These are phyloP conservation scores for Tetradesmus lagerheimii DNA, from an alignment of 139 green algal species.

Conservation along the genomic window DNA sequence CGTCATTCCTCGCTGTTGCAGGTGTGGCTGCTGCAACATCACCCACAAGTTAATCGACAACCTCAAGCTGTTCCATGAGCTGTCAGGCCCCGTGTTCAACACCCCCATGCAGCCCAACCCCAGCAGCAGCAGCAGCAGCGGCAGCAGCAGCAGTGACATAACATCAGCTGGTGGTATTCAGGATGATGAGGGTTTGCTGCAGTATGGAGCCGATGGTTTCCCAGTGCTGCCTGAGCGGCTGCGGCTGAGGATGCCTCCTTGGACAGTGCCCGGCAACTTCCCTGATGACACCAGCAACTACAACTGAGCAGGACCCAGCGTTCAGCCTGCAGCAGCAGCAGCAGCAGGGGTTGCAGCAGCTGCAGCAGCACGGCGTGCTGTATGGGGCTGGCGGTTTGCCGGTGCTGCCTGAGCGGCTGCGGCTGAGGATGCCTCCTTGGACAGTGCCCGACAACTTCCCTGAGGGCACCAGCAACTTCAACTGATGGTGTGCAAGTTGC, in stretches of 20 bases:
- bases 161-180: not conserved
- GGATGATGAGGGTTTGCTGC: not conserved
- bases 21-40: conserved; percentile 47
- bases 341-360: not conserved
- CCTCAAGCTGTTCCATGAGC: conserved; percentile 73
- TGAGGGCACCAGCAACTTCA: no score
- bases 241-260: not conserved
- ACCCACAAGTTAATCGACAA: conserved; percentile 79
- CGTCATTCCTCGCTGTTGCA: no score
- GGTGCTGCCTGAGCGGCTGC: no score
- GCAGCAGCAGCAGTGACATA: not conserved
- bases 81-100: conserved; percentile 56
- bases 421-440: no score
- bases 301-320: conserved; percentile 17
- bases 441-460: no score
- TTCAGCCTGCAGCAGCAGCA: not conserved
- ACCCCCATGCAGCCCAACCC: not conserved
- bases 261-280: not conserved
- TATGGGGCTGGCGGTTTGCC: no score
- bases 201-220: conserved; percentile 7
- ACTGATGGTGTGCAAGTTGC: no score
- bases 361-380: not conserved
- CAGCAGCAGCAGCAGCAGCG: not conserved
- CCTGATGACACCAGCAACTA: conserved; percentile 10
- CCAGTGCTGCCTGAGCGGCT: conserved; percentile 21